Base-by-base conservation (phyloP, 202 grass and related monocot genomes). In the Dendrocalamus latiflorus region DNA sequence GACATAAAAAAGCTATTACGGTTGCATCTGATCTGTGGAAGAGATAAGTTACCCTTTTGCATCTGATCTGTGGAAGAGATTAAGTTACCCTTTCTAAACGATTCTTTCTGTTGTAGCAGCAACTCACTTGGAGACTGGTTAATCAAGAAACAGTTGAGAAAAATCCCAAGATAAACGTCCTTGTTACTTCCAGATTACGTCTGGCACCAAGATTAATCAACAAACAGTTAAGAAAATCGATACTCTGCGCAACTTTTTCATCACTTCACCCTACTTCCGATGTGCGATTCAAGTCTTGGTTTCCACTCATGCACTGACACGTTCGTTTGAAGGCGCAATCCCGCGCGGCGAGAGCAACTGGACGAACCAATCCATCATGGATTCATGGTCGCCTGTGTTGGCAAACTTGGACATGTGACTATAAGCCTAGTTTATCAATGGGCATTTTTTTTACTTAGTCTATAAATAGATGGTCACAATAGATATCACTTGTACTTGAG, bases 251-350 rank as follows among this genome's bases (percentile, higher is more conserved):
- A 56, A 7, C 39, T 9, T 36, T 57, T 60, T 15, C 10, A 0
- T 44, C 47, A 4, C 45, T 50, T 48, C 20, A 65, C 59, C 43
- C n/a, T 26, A 49, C 12, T 45, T 26, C 12, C 69, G 38, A 62
- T 28, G 51, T 75, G 53, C 20, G 20, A 47, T 75, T 28, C 76
- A 84, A 84, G 70, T 24, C 44, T 63, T 9, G 57, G n/a, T 24
- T 21, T 45, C 55, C 55, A n/a, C 24, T 58, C 21, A 12, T 12
- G 55, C 41, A 21, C 21, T 16, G 41, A 15, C 42, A 10, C 68
- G 43, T 70, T 56, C 47, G 54, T 59, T 48, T 69, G 57, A 68
- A 16, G 18, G 54, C 57, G 16, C 42, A 1, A 5, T 28, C 42
- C 22, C 67, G 0, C 44, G 44, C 44, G 44, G 44, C 44, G 13